A percentile compares a stretch with the other conserved stretches of the same genome.
phyloP scores from a whole-genome alignment of 495 filamentous ascomycete species.

The Daldinia decipiens region DNA sequence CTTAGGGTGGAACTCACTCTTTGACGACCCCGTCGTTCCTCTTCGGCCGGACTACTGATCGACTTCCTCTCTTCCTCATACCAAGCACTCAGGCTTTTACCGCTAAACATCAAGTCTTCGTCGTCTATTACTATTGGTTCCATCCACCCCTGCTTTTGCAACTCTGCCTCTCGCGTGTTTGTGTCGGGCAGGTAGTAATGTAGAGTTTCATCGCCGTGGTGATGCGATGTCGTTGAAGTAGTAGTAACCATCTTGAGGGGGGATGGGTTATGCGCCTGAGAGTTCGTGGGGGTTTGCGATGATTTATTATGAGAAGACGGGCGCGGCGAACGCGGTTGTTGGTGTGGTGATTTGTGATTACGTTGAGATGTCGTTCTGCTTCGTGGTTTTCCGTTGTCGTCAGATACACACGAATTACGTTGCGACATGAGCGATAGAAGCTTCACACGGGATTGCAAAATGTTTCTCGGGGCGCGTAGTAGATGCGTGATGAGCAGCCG shows the following conservation, averaged over 20 bases:
- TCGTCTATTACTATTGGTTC: constrained; percentile 65
- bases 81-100: constrained; percentile 64
- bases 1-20: constrained; percentile 40
- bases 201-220: constrained; percentile 39
- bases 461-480: constrained; percentile 10
- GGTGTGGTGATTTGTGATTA: constrained; percentile 33
- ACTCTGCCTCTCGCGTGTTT: constrained; percentile 50
- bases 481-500: neutral
- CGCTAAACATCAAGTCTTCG: constrained; percentile 66
- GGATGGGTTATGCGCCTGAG: constrained; percentile 42
- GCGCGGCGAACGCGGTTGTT: constrained; percentile 43
- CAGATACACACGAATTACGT: constrained; percentile 45
- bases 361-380: constrained; percentile 42
- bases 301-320: constrained; percentile 24
- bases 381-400: constrained; percentile 43
- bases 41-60: constrained; percentile 52
- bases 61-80: constrained; percentile 64
- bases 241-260: constrained; percentile 51
- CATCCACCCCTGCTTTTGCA: constrained; percentile 57
- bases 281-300: constrained; percentile 29
- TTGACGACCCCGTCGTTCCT: constrained; percentile 58
- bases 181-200: constrained; percentile 56
- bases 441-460: neutral
- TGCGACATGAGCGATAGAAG: constrained; percentile 43
- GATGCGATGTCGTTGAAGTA: constrained; percentile 38